Evolutionary conservation across 495 filamentous ascomycete species (phyloP).

Genomic region (Neurospora intermedia): DNA sequence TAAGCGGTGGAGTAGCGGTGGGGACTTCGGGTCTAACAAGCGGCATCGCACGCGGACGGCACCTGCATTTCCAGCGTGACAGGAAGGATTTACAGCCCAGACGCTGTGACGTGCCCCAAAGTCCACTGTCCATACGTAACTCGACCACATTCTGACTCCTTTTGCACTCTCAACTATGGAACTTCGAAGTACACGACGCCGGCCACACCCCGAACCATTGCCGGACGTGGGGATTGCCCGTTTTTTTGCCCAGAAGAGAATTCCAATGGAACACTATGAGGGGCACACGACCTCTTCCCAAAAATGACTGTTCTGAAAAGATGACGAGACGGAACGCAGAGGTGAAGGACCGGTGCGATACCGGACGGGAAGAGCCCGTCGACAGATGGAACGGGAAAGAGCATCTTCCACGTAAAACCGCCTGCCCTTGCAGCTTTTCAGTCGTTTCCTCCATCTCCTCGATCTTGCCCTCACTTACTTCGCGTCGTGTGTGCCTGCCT

Average conservation of each 20-base stretch:
- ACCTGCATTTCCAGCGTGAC: background rate
- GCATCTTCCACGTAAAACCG: background rate
- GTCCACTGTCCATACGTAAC: background rate
- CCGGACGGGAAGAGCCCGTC: background rate
- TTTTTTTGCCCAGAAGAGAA: background rate
- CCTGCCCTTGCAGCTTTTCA: background rate
- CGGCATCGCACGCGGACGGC: background rate
- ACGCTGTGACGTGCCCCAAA: background rate
- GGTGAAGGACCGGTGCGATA: background rate
- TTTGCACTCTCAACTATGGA: background rate
- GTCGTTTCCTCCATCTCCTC: background rate
- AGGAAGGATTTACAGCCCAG: background rate
- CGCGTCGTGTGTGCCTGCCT: background rate
- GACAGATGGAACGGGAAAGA: background rate
- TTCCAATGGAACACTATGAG: background rate
- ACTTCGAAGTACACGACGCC: background rate
- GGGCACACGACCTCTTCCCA: background rate
- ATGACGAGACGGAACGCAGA: background rate
- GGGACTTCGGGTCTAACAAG: background rate
- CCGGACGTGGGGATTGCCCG: background rate
- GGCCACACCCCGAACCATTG: background rate
- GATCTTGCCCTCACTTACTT: background rate
- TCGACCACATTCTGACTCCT: background rate
- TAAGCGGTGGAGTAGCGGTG: background rate
- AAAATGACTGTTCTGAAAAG: background rate